Evolutionary conservation across 495 filamentous ascomycete species (phyloP), one percentile per base, ranked within the genome.

Genomic region (Lophium mytilinum): DNA sequence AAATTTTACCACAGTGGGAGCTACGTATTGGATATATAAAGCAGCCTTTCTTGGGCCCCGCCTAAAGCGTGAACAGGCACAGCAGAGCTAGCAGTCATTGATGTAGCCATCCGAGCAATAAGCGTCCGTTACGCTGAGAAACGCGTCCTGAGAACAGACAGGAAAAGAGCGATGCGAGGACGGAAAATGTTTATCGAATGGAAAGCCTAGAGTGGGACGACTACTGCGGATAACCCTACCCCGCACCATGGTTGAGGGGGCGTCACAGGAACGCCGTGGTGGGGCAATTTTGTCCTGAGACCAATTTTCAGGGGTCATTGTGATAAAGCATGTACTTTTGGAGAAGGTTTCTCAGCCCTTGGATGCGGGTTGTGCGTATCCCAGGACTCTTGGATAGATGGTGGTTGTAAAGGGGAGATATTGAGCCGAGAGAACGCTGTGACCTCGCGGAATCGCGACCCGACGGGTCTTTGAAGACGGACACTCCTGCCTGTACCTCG

Each of bases 151-250:
- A 47, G 10, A 21, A 3, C 10, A 4, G 18, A 19, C 3, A n/a
- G 18, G 1, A 11, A 15, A 3, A 3, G 2, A 47, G 3, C n/a
- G 43, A n/a, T 18, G n/a, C 14, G 21, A 19, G 10, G 21, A 19
- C 43, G 43, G 43, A 47, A 47, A 47, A 47, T 15, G 10, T 47
- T 47, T 47, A 47, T 47, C 43, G 43, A 47, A 21, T 11, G 43
- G 10, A 19, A 47, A 47, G 24, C 6, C 21, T 21, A 47, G 43
- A 21, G 18, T 11, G n/a, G 14, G 43, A 47, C n/a, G 11, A 30
- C 14, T 10, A 17, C n/a, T 47, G 43, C 43, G n/a, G 43, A 19
- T 21, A 47, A 47, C 10, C 15, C 43, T 47, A 18, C 21, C 14
- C 43, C 18, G 18, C 43, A 30, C 43, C 43, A 18, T 47, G 43